Percentiles rank a stretch among this genome's conserved stretches.
These are phyloP conservation scores for Rheum nobile DNA, from an alignment of 148 eudicot genomes.

Conservation along the genomic window DNA sequence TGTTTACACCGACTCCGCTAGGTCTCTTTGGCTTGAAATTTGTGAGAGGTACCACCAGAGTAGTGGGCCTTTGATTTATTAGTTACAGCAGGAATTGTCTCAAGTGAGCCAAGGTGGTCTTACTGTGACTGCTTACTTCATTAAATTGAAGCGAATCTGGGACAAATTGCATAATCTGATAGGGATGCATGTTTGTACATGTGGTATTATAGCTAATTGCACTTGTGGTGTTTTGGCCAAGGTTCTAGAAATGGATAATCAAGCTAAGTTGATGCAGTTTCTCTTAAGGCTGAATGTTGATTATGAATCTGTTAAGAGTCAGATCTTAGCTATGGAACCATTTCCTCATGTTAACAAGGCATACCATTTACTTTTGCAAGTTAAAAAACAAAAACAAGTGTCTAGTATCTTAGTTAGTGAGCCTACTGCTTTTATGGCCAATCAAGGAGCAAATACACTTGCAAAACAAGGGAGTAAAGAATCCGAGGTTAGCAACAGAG, in stretches of 20 bases:
- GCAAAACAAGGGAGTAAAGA: too few species aligned
- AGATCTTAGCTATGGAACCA: not conserved
- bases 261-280: not conserved
- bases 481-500: too few species aligned
- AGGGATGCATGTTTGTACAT: not conserved
- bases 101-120: too few species aligned
- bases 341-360: not conserved
- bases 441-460: not conserved
- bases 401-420: not conserved
- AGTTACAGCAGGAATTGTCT: too few species aligned
- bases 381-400: not conserved
- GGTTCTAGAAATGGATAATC: not conserved
- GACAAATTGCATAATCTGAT: not conserved
- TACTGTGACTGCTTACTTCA: too few species aligned
- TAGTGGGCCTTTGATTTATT: too few species aligned
- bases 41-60: too few species aligned
- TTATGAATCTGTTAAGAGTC: not conserved
- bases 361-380: not conserved
- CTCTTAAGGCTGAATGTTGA: not conserved
- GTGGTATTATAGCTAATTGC: not conserved
- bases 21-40: too few species aligned
- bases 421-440: not conserved
- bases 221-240: not conserved
- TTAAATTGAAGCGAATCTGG: not conserved
- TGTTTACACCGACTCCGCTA: too few species aligned